Conservation (phyloP, 208 protist genomes). For the Crithidia sp. region DNA sequence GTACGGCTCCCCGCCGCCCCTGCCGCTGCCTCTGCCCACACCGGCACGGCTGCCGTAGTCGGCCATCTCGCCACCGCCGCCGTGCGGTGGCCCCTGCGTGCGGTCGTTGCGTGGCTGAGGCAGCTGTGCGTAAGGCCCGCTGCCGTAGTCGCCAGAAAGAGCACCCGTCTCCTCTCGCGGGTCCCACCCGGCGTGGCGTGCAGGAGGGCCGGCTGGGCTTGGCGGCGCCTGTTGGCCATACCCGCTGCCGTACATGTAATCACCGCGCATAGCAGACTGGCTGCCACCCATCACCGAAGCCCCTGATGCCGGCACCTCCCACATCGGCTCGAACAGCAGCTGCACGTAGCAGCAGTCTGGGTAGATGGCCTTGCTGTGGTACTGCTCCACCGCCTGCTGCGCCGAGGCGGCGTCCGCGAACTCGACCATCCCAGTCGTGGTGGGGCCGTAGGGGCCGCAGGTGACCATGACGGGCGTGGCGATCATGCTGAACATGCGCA, state of each 20-base stretch:
- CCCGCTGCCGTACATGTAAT: too few relatives aligned
- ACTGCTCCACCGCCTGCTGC: conserved; percentile 59
- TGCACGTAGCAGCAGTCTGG: conserved; percentile 84
- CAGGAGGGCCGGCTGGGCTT: background rate
- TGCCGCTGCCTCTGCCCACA: conserved; percentile 1
- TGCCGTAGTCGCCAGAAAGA: background rate
- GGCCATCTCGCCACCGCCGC: background rate
- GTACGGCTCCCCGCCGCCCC: background rate
- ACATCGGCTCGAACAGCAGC: conserved; percentile 52
- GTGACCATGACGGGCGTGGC: conserved; percentile 57
- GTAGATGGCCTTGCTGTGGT: conserved; percentile 87
- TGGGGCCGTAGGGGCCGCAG: conserved; percentile 68
- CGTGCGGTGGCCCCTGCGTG: background rate
- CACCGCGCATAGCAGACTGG: conserved; percentile 20
- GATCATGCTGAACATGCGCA: conserved; percentile 84
- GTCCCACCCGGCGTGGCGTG: conserved; percentile 10
- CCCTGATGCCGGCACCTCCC: conserved; percentile 14
- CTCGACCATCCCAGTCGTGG: conserved; percentile 75
- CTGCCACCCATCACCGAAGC: background rate
- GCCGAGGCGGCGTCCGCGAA: conserved; percentile 64
- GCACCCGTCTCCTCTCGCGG: background rate
- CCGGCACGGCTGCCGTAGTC: background rate
- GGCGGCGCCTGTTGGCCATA: background rate
- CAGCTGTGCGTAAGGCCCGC: background rate
- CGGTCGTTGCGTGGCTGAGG: background rate